Percentiles rank a stretch among this genome's conserved stretches.
Evolutionary conservation across 2,329 filamentous ascomycete species (phyloP).

Genomic region (Aphanocladium album): DNA sequence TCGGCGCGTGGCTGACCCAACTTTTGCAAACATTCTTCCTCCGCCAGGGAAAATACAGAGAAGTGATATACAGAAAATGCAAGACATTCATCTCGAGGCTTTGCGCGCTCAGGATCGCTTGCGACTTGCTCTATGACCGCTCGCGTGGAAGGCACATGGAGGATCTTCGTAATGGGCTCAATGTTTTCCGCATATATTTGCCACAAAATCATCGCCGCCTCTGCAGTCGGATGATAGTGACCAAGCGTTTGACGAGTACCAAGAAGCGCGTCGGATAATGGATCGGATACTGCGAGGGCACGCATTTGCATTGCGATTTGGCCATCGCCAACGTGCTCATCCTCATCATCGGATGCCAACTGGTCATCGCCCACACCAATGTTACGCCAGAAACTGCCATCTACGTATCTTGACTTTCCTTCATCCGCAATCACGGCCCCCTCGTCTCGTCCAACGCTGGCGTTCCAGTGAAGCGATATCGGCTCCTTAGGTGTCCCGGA

Average conservation of each 20-base stretch:
- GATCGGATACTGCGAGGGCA: not conserved
- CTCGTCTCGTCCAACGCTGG: not conserved
- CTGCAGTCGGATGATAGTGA: slow-evolving; percentile 20
- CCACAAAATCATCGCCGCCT: slow-evolving; percentile 22
- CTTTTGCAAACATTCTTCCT: slow-evolving; percentile 34
- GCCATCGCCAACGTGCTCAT: not conserved
- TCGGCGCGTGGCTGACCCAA: slow-evolving; percentile 31
- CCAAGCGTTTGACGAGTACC: not conserved
- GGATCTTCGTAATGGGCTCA: slow-evolving; percentile 21
- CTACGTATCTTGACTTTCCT: slow-evolving; percentile 38
- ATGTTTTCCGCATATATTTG: slow-evolving; percentile 20
- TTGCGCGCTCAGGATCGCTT: slow-evolving; percentile 16
- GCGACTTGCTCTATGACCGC: slow-evolving; percentile 18
- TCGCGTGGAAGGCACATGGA: slow-evolving; percentile 22
- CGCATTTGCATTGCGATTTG: not conserved
- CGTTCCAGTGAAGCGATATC: not conserved
- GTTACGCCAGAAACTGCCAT: slow-evolving; percentile 23
- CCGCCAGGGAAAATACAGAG: slow-evolving; percentile 35
- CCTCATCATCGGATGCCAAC: not conserved
- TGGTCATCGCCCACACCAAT: not conserved
- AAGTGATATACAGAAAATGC: slow-evolving; percentile 41
- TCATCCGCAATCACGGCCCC: slow-evolving; percentile 17
- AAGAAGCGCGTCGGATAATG: not conserved
- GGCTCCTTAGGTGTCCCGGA: not conserved
- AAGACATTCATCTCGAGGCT: slow-evolving; percentile 30